phyloP scores from a whole-genome alignment of 1,139 yeast genomes.

The Zygoascus hellenicus region DNA sequence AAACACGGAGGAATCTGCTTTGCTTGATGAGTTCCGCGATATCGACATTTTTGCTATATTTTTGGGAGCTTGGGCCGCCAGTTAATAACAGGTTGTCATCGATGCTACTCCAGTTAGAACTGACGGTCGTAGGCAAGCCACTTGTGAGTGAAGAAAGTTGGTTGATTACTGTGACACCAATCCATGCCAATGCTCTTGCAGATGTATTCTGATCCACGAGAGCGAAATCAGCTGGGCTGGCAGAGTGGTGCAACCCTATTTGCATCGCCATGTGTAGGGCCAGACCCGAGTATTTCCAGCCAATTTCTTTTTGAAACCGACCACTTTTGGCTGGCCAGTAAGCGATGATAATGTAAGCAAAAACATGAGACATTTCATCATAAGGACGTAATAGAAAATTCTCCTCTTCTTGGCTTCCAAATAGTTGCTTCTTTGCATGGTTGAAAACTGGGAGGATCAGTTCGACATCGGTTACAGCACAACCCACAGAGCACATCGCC shows the following conservation, averaged over 20 bases:
- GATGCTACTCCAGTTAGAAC: constrained; percentile 8
- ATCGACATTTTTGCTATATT: constrained; percentile 5
- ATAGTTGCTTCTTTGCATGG: constrained; percentile 12
- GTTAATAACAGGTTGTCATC: not conserved
- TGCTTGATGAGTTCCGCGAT: constrained; percentile 16
- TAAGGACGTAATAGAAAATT: constrained; percentile 11
- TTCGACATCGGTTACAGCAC: constrained; percentile 14
- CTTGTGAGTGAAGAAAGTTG: constrained; percentile 15
- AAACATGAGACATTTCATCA: constrained; percentile 13
- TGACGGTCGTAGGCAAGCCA: constrained; percentile 16
- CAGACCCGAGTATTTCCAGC: constrained; percentile 18
- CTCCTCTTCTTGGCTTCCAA: constrained; percentile 5
- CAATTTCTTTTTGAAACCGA: constrained; percentile 17
- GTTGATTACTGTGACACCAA: constrained; percentile 15
- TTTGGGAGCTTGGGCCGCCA: not conserved
- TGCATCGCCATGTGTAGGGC: constrained; percentile 21
- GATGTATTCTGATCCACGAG: constrained; percentile 10
- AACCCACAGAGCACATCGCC: constrained; percentile 20
- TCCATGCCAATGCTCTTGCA: constrained; percentile 17
- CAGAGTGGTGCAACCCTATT: constrained; percentile 21
- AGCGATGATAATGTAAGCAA: constrained; percentile 15
- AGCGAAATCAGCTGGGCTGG: constrained; percentile 14
- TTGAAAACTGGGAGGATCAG: constrained; percentile 10
- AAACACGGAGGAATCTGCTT: constrained; percentile 13
- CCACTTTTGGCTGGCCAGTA: constrained; percentile 14